phyloP scores from a whole-genome alignment of 345 rosid species.

The Salix udensis region DNA sequence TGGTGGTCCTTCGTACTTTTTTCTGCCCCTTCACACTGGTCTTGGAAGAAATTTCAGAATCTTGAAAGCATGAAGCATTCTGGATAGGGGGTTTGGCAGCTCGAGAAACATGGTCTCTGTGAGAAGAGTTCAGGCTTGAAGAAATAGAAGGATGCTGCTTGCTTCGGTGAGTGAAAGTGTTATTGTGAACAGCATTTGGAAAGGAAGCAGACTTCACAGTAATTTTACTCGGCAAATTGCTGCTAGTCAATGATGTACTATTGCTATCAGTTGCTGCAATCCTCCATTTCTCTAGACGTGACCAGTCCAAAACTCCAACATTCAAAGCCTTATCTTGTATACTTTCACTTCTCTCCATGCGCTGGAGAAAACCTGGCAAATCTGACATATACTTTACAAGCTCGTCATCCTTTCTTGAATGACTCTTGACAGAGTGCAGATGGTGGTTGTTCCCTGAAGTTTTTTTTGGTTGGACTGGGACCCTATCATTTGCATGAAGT shows the following conservation, averaged over 20 bases:
- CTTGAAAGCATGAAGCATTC: slow-evolving; percentile 33
- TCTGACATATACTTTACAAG: slow-evolving; percentile 74
- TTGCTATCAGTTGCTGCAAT: slow-evolving; percentile 22
- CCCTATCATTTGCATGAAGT: slow-evolving; percentile 18
- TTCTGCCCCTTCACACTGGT: slow-evolving; percentile 35
- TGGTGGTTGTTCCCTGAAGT: slow-evolving; percentile 24
- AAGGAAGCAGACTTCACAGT: slow-evolving; percentile 27
- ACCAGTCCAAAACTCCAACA: slow-evolving; percentile 92
- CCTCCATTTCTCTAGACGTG: slow-evolving; percentile 64
- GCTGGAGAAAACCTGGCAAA: slow-evolving; percentile 71
- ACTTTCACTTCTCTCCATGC: slow-evolving; percentile 41
- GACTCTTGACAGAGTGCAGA: slow-evolving; percentile 24
- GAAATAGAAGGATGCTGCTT: slow-evolving; percentile 20
- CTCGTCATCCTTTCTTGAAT: slow-evolving; percentile 49
- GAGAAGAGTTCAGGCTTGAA: slow-evolving; percentile 24
- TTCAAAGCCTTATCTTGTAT: slow-evolving; percentile 59
- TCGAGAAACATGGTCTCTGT: slow-evolving; percentile 33
- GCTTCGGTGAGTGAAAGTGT: slow-evolving; percentile 19
- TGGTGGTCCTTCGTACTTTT: slow-evolving; percentile 29
- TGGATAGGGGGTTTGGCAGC: slow-evolving; percentile 34
- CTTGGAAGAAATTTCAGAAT: slow-evolving; percentile 43
- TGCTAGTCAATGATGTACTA: slow-evolving; percentile 23
- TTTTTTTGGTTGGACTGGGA: slow-evolving; percentile 27
- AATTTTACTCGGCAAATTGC: slow-evolving; percentile 20
- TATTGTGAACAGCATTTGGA: slow-evolving; percentile 29